These are phyloP conservation scores for Apophysomyces variabilis DNA, from an alignment of 371 early-diverging fungal species.

Conservation along the genomic window DNA sequence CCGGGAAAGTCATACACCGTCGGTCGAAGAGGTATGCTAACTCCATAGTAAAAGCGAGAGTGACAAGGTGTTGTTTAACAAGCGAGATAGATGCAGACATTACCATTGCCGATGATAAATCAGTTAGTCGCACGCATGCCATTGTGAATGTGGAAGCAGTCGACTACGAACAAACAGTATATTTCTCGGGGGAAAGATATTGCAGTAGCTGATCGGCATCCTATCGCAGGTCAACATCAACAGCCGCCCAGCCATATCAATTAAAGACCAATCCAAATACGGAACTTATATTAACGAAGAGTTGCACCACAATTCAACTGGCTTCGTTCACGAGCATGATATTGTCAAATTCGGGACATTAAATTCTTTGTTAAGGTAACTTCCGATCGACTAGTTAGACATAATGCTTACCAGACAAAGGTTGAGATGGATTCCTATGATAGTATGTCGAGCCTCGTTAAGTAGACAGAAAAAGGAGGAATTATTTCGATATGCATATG, in stretches of 20 bases:
- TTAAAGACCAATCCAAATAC: constrained; percentile 18
- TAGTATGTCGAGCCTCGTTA: constrained; percentile 14
- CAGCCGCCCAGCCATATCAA: constrained; percentile 7
- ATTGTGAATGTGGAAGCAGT: constrained; percentile 15
- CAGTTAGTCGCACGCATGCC: constrained; percentile 28
- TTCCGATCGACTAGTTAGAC: no score
- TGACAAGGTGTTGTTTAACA: neutral
- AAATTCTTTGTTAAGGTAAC: constrained; percentile 7
- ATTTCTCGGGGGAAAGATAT: neutral
- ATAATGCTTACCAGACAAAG: neutral
- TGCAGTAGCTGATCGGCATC: neutral
- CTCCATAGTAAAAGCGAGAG: no score
- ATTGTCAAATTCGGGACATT: constrained; percentile 18
- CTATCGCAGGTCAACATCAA: constrained; percentile 7
- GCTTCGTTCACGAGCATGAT: constrained; percentile 14
- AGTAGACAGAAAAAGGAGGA: constrained; percentile 14
- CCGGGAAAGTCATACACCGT: constrained; percentile 19
- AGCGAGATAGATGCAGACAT: constrained; percentile 13
- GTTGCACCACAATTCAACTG: neutral
- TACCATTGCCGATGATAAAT: constrained; percentile 17
- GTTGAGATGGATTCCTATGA: constrained; percentile 15
- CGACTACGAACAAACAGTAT: constrained; percentile 9
- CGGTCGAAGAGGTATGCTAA: constrained; percentile 16
- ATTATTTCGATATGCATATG: constrained; percentile 2
- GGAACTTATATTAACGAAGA: constrained; percentile 20